Evolutionary conservation across 2,329 filamentous ascomycete genomes (phyloP).

Genomic region (Trichoderma sp.): DNA sequence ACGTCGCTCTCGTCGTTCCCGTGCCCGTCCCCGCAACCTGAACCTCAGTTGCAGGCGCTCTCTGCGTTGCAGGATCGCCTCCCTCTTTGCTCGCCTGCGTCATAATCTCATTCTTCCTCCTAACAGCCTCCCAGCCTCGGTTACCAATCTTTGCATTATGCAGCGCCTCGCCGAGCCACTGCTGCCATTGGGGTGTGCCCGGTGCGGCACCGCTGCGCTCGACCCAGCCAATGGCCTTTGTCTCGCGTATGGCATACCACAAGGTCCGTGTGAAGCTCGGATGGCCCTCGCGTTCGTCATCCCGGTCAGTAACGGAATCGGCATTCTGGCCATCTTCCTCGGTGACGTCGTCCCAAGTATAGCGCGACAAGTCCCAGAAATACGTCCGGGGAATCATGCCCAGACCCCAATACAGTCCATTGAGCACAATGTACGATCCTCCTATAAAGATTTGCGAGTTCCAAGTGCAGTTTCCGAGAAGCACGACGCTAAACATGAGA

Average conservation of each 20-base stretch:
- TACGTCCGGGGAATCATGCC: slow-evolving; percentile 49
- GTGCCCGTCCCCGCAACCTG: neutral
- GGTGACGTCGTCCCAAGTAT: slow-evolving; percentile 46
- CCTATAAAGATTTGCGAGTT: slow-evolving; percentile 61
- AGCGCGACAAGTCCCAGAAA: slow-evolving; percentile 61
- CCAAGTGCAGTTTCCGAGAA: slow-evolving; percentile 64
- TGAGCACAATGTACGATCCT: slow-evolving; percentile 58
- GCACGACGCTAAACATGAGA: slow-evolving; percentile 62
- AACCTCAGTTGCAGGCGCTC: slow-evolving; percentile 34
- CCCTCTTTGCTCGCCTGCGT: slow-evolving; percentile 30
- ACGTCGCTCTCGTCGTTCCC: slow-evolving; percentile 26
- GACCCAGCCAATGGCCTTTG: slow-evolving; percentile 55
- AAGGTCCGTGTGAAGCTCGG: slow-evolving; percentile 57
- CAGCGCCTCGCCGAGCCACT: slow-evolving; percentile 55
- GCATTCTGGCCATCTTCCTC: slow-evolving; percentile 42
- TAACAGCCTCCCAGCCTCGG: slow-evolving; percentile 49
- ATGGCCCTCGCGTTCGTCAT: slow-evolving; percentile 41
- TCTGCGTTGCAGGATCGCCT: slow-evolving; percentile 34
- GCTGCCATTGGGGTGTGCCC: slow-evolving; percentile 51
- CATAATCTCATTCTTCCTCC: slow-evolving; percentile 52
- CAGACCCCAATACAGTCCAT: slow-evolving; percentile 60
- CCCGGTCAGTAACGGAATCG: slow-evolving; percentile 32
- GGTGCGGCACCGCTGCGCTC: slow-evolving; percentile 53
- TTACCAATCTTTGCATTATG: slow-evolving; percentile 37
- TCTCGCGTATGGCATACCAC: slow-evolving; percentile 61